Evolutionary conservation across 2,329 filamentous ascomycete genomes (phyloP).

Genomic region (Curvularia eragrostidis): DNA sequence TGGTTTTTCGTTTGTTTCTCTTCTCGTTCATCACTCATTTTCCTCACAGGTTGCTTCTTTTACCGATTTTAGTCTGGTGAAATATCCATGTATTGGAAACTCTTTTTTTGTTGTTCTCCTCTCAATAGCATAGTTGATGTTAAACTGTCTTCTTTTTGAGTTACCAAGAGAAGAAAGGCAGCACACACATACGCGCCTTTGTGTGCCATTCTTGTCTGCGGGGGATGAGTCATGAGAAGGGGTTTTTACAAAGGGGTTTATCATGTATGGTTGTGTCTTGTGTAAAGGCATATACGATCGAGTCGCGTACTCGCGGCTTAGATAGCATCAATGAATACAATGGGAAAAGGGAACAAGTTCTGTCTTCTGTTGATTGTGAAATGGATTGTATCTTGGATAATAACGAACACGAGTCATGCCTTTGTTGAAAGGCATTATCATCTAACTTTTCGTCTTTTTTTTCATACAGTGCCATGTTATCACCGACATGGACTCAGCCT

Average conservation of each 20-base stretch:
- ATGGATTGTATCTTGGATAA: neutral
- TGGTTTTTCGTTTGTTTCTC: too few relatives aligned
- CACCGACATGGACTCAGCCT: too few relatives aligned
- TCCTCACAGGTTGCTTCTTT: neutral
- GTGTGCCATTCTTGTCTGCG: slow-evolving; percentile 1
- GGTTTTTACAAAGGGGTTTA: neutral
- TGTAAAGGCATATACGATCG: neutral
- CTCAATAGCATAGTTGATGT: slow-evolving; percentile 25
- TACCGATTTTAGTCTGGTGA: slow-evolving; percentile 12
- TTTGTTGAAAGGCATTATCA: too few relatives aligned
- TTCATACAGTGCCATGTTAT: too few relatives aligned
- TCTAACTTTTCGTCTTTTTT: too few relatives aligned
- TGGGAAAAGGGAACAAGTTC: neutral
- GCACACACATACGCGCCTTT: neutral
- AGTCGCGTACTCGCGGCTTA: neutral
- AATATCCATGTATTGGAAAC: slow-evolving; percentile 10
- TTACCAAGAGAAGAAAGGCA: neutral
- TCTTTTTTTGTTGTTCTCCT: slow-evolving; percentile 12
- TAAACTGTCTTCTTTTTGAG: slow-evolving; percentile 12
- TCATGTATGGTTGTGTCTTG: neutral
- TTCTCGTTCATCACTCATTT: slow-evolving; percentile 22
- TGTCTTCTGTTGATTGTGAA: neutral
- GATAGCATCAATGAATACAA: slow-evolving; percentile 9
- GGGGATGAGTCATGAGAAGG: slow-evolving; percentile 6
- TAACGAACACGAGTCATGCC: too few relatives aligned